Evolutionary conservation across 768 basidiomycete species (phyloP), one percentile per base, ranked within the genome.

Genomic region (Baorangia bicolor): DNA sequence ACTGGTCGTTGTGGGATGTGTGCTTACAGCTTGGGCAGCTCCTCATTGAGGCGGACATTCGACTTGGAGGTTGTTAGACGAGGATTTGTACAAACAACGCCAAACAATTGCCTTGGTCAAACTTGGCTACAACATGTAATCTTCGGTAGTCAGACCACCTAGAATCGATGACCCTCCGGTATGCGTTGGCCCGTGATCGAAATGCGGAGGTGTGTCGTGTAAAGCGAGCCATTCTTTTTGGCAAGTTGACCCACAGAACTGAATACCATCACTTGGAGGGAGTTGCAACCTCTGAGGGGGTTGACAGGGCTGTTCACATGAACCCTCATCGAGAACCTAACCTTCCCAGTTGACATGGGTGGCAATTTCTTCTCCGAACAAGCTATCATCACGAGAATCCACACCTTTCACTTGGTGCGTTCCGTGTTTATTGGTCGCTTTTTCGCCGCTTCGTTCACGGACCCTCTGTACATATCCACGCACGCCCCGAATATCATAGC

Each of bases 361-460:
- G 37, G 51, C 31, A 14, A 43, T 54, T 51, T 31, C 46, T 55
- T 42, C 46, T 48, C 50, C 44, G 39, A 53, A 55, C 39, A n/a
- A n/a, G n/a, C n/a, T n/a, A n/a, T n/a, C n/a, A 14, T 14, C 30
- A 59, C 55, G 65, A 44, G 66, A 59, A 62, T 68, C 63, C 33
- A 10, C 9, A 7, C 12, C 16, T 23, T 58, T 53, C 54, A 51
- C 55, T 56, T 13, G 55, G 48, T 51, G 30, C 33, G 52, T 60
- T 28, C 44, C 57, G 46, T 42, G 41, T 49, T 33, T 18, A 37
- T 39, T 44, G 46, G 58, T 47, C 56, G 23, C 46, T 23, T 16
- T 66, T 60, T 60, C 55, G 28, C 63, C 66, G 54, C 55, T 55
- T 34, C 23, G 35, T 53, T 61, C 63, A 58, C 23, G 43, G 44